A percentile compares a stretch with the other conserved stretches of the same genome.
Conservation (phyloP, 768 basidiomycete species). For the Panaeolus papilionaceus region DNA sequence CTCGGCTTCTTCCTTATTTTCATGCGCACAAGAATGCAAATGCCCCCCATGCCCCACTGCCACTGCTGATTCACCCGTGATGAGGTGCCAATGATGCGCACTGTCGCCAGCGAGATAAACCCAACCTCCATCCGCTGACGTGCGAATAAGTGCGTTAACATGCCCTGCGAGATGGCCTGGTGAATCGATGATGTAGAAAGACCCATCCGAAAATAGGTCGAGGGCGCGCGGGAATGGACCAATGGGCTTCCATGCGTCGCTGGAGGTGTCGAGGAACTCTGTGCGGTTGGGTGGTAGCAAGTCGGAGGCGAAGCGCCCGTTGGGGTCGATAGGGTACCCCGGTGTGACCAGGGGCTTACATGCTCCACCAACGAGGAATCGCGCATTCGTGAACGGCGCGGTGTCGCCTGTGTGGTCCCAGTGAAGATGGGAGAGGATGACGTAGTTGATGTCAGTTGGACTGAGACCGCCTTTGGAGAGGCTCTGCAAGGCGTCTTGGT, state of each 20-base stretch:
- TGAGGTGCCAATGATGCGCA: constrained; percentile 59
- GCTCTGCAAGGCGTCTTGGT: constrained; percentile 53
- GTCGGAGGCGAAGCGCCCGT: constrained; percentile 36
- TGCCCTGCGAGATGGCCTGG: constrained; percentile 65
- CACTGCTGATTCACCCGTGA: constrained; percentile 51
- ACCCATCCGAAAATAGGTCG: constrained; percentile 65
- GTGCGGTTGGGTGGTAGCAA: constrained; percentile 47
- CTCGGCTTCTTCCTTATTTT: constrained; percentile 47
- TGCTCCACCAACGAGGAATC: constrained; percentile 54
- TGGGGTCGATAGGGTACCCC: constrained; percentile 50
- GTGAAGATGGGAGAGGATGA: constrained; percentile 60
- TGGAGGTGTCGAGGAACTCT: constrained; percentile 39
- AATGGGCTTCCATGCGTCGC: constrained; percentile 40
- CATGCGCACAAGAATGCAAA: constrained; percentile 46
- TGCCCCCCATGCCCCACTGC: constrained; percentile 37
- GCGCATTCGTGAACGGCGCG: constrained; percentile 48
- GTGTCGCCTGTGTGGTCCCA: constrained; percentile 61
- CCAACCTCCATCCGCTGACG: constrained; percentile 59
- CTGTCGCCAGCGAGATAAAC: constrained; percentile 61
- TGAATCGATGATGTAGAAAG: constrained; percentile 62
- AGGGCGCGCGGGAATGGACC: constrained; percentile 58
- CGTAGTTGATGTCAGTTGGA: constrained; percentile 48
- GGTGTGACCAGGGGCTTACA: constrained; percentile 40
- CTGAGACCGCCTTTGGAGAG: constrained; percentile 54
- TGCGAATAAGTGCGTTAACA: constrained; percentile 59